phyloP scores from a whole-genome alignment of 1,284 basidiomycete genomes.

The Sporisorium iseilematis-ciliati region DNA sequence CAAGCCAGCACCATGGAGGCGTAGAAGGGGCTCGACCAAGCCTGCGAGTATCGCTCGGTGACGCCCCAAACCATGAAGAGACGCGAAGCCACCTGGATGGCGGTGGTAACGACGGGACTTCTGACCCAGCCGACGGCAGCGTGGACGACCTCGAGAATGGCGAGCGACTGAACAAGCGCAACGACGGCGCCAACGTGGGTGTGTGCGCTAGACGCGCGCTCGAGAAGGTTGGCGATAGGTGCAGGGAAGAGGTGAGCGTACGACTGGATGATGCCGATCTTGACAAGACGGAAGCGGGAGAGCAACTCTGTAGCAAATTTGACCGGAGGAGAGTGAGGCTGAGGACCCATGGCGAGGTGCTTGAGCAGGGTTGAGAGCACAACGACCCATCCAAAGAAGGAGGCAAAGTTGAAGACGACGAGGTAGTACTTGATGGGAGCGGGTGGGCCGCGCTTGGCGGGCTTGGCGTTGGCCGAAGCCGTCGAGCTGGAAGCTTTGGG shows the following conservation, averaged over 20 bases:
- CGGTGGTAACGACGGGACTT: conserved; percentile 83
- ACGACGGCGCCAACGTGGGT: conserved; percentile 56
- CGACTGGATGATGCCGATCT: conserved; percentile 46
- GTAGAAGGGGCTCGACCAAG: conserved; percentile 79
- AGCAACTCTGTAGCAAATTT: conserved; percentile 37
- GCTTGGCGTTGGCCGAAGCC: conserved; percentile 30
- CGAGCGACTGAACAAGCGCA: conserved; percentile 58
- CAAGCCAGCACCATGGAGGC: conserved; percentile 93
- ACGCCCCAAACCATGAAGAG: conserved; percentile 86
- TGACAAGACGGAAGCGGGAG: conserved; percentile 51
- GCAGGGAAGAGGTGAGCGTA: conserved; percentile 48
- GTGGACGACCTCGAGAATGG: conserved; percentile 74
- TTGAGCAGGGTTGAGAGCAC: conserved; percentile 59
- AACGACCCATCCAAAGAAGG: conserved; percentile 63
- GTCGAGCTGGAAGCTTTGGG: conserved; percentile 33
- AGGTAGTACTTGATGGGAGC: conserved; percentile 50
- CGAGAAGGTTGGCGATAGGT: conserved; percentile 44
- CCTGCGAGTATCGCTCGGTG: conserved; percentile 57
- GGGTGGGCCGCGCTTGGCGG: conserved; percentile 34
- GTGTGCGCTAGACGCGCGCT: conserved; percentile 54
- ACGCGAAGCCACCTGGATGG: conserved; percentile 86
- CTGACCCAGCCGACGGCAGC: conserved; percentile 85
- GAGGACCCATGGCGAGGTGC: conserved; percentile 56
- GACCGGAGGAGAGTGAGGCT: conserved; percentile 40
- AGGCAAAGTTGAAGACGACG: conserved; percentile 58